phyloP scores from a whole-genome alignment of 2,329 filamentous ascomycete species.

The Fusarium pilosicola region DNA sequence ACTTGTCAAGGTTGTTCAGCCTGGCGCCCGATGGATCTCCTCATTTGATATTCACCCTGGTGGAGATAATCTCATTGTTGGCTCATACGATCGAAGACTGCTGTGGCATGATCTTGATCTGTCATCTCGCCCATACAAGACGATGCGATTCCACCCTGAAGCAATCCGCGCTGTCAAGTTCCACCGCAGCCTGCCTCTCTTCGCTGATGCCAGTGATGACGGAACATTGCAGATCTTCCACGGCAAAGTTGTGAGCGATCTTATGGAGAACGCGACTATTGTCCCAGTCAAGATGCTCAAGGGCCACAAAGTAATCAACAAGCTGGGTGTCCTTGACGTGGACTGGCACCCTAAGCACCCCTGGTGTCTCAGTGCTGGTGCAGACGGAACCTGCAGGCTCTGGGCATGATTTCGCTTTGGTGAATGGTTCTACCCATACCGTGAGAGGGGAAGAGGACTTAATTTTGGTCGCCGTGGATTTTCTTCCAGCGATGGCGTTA shows the following conservation, averaged over 20 bases:
- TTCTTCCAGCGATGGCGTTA: constrained; percentile 38
- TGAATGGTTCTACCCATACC: neutral
- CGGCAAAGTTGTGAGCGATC: constrained; percentile 91
- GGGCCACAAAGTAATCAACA: constrained; percentile 86
- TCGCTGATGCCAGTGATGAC: constrained; percentile 95
- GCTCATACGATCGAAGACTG: constrained; percentile 91
- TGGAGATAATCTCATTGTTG: constrained; percentile 93
- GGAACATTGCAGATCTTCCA: constrained; percentile 96
- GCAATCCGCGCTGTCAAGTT: constrained; percentile 91
- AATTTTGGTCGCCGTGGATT: constrained; percentile 18
- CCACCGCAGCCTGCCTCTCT: constrained; percentile 84
- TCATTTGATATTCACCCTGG: constrained; percentile 92
- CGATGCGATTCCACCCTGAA: constrained; percentile 91
- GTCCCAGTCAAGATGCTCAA: constrained; percentile 94
- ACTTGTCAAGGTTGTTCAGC: constrained; percentile 91
- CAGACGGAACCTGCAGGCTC: constrained; percentile 90
- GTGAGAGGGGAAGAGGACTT: neutral
- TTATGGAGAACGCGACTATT: constrained; percentile 96
- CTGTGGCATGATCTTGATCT: constrained; percentile 98
- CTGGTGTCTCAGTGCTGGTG: constrained; percentile 93
- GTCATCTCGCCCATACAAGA: constrained; percentile 91
- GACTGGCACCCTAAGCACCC: constrained; percentile 96
- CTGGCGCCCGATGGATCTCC: constrained; percentile 92
- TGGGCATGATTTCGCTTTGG: constrained; percentile 65
- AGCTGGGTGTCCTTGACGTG: constrained; percentile 90